Conservation (phyloP, 164 flowering plant species). For the Aristolochia californica region DNA sequence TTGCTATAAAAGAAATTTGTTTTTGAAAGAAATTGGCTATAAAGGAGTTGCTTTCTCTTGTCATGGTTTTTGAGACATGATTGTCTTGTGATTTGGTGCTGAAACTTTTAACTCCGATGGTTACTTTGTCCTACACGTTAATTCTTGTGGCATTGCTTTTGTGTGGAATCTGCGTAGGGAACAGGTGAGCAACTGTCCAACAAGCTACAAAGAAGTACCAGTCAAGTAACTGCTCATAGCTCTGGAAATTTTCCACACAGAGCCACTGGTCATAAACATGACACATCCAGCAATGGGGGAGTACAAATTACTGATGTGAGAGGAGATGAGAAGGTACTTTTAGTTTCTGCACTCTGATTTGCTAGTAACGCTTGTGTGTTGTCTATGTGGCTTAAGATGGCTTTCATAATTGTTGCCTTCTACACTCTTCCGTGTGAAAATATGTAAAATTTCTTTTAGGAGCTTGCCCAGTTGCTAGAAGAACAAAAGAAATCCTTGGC, state of each 20-base stretch:
- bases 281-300: slow-evolving; percentile 45
- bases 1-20: too few species aligned
- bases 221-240: slow-evolving; percentile 30
- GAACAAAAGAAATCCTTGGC: slow-evolving; percentile 47
- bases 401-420: too few species aligned
- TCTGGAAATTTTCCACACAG: slow-evolving; percentile 35
- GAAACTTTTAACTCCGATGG: background rate
- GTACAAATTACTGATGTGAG: slow-evolving; percentile 9
- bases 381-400: too few species aligned
- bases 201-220: slow-evolving; percentile 26
- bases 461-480: slow-evolving; percentile 59
- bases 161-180: slow-evolving; percentile 27
- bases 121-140: background rate
- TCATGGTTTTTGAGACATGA: too few species aligned
- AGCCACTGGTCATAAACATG: slow-evolving; percentile 30
- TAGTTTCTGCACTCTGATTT: slow-evolving; percentile 1
- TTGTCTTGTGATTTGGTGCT: too few species aligned
- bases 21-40: too few species aligned
- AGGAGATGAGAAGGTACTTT: slow-evolving; percentile 37
- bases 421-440: slow-evolving; percentile 4
- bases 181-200: slow-evolving; percentile 42
- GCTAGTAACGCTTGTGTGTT: slow-evolving; percentile 24
- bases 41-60: too few species aligned
- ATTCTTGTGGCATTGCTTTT: background rate
- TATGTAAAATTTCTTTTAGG: slow-evolving; percentile 49